Conservation (phyloP, 1,139 yeast species). For the Trichomonascaceae sp. region DNA sequence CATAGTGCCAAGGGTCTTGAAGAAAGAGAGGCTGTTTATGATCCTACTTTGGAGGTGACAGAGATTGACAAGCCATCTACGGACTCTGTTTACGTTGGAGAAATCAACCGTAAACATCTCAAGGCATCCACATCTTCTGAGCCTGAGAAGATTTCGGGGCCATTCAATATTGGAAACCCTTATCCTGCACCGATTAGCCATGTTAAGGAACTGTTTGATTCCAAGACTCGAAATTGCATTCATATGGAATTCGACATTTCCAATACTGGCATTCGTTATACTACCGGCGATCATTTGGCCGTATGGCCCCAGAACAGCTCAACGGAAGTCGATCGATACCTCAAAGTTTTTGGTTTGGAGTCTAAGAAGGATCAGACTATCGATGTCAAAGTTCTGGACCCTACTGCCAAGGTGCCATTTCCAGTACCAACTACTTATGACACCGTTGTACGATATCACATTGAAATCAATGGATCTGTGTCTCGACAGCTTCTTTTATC, state of each 20-base stretch:
- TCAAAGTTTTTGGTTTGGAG: conserved; percentile 55
- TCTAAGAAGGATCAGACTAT: conserved; percentile 53
- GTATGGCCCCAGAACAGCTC: conserved; percentile 88
- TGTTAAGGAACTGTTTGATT: conserved; percentile 65
- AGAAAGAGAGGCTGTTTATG: conserved; percentile 71
- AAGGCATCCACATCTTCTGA: conserved; percentile 17
- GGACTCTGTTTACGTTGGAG: conserved; percentile 68
- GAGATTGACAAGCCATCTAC: conserved; percentile 33
- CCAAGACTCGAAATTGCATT: conserved; percentile 68
- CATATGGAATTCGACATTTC: conserved; percentile 86
- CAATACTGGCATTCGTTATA: conserved; percentile 67
- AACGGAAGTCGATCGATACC: conserved; percentile 61
- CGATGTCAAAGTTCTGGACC: conserved; percentile 64
- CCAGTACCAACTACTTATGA: conserved; percentile 91
- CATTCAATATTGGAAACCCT: conserved; percentile 81
- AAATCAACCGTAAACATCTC: conserved; percentile 66
- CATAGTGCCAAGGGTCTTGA: conserved; percentile 60
- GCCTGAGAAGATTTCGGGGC: conserved; percentile 51
- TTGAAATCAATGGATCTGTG: conserved; percentile 89
- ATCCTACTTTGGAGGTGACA: conserved; percentile 57
- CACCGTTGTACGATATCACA: conserved; percentile 75
- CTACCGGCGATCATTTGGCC: conserved; percentile 95
- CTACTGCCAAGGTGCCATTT: conserved; percentile 71
- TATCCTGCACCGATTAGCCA: conserved; percentile 61
- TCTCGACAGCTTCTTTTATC: conserved; percentile 81